Conservation (phyloP, 2,329 filamentous ascomycete species). For the Hortaea sp. region DNA sequence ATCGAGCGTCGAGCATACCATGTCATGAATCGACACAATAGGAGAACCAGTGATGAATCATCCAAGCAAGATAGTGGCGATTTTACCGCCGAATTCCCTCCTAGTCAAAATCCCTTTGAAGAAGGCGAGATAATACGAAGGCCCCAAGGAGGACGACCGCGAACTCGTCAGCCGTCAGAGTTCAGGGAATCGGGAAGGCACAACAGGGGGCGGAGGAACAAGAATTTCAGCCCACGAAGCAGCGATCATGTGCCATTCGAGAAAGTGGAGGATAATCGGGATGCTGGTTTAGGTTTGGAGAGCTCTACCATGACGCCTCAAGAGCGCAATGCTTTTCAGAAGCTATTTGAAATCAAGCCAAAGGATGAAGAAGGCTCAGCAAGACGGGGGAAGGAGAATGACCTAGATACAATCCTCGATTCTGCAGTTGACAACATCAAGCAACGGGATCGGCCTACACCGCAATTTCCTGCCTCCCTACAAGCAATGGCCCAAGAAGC, state of each 20-base stretch:
- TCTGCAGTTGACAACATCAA: neutral
- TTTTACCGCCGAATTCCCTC: too few relatives aligned
- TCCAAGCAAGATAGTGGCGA: too few relatives aligned
- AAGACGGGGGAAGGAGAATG: neutral
- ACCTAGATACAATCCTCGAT: slow-evolving; percentile 4
- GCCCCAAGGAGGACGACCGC: too few relatives aligned
- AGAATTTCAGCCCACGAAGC: neutral
- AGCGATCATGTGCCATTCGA: slow-evolving; percentile 7
- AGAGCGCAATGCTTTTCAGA: slow-evolving; percentile 11
- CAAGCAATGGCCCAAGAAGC: slow-evolving; percentile 8
- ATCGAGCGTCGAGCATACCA: slow-evolving; percentile 11
- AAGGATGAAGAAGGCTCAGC: neutral
- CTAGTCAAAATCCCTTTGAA: too few relatives aligned
- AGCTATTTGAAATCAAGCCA: slow-evolving; percentile 6
- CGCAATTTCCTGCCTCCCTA: slow-evolving; percentile 6
- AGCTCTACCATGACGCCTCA: slow-evolving; percentile 11
- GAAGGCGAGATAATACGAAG: too few relatives aligned
- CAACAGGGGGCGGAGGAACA: neutral
- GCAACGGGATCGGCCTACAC: neutral
- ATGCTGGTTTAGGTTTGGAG: slow-evolving; percentile 1
- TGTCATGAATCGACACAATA: neutral
- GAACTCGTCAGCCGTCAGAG: neutral
- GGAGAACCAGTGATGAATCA: neutral
- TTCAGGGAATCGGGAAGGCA: neutral
- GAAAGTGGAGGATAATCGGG: neutral